Evolutionary conservation across 352 stramenopile genomes (phyloP), one percentile per base, ranked within the genome.

Genomic region (Globisporangium splendens): DNA sequence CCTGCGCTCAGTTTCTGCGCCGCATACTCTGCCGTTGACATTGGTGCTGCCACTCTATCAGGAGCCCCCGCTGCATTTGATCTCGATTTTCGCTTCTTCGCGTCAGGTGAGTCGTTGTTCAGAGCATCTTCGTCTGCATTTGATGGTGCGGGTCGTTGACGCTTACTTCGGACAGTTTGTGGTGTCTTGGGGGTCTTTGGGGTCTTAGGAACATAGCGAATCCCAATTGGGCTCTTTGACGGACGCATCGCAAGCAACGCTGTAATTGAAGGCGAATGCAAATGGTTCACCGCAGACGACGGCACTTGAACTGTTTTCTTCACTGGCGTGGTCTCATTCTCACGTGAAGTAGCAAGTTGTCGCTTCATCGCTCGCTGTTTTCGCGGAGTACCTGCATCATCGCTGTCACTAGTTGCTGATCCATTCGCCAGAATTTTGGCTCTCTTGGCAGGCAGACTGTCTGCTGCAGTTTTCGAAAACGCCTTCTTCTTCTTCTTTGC

Each of bases 401-500:
- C 48, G 11, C 50, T 41, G 10, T 39, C 41, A 28, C 17, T 44
- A 15, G 49, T 22, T 3, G 14, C 41, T 52, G 18, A 44, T 51
- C 63, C 63, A 46, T 59, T 66, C 14, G 51, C 46, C n/a, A 80
- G 35, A 12, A 70, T 59, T 55, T 86, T 70, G 3, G 70, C 55
- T n/a, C 66, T 69, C 61, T 86, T 84, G 0, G 57, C 61, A 11
- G 73, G 68, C 5, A 82, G 55, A 24, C 63, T 61, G 12, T 63
- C 72, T 43, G 51, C 55, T 3, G 58, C 47, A 39, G 64, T 65
- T 51, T 80, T 72, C 43, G 70, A 82, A 15, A 72, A 50, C 2
- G 50, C 20, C 11, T 75, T 75, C 39, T 73, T 80, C 5, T 50
- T 59, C 49, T 86, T 89, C 61, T 87, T 88, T 10, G 49, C 55